Base-by-base conservation (phyloP, 805 yeast species). In the Barnettozyma sucrosica region DNA sequence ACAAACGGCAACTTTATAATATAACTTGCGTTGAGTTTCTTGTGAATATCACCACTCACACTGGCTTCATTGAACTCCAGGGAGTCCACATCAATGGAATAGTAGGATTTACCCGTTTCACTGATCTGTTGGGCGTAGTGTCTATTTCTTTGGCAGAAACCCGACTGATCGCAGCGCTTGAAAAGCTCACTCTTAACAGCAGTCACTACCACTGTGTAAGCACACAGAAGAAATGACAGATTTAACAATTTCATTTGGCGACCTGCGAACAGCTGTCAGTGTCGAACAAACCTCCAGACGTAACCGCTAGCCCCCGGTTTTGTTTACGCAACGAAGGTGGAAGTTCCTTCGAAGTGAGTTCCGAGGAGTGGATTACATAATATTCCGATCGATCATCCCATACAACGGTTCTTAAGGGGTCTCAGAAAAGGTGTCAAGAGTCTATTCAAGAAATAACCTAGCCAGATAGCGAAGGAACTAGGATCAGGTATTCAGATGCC, bases 91-190 rank as follows among this genome's bases (percentile, higher is more conserved):
- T 75, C 78, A 34, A 76, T 53, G 3, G 70, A 60, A 53, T 77
- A 76, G 26, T 72, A 68, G 1, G 71, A 61, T 19, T 63, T 63
- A 38, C 64, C 66, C 1, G 59, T 52, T 16, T 50, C 45, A 1
- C 41, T 6, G 24, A 58, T 54, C 44, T 57, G 51, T 20, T 37
- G 33, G 1, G 88, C 86, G 60, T 76, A 88, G 48, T 78, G 80
- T 47, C 92, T 70, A 58, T 90, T 87, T 64, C 98, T 75, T 43
- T 74, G 66, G 61, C 98, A 90, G 61, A 90, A 89, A 7, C 96
- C 95, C 16, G 89, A 77, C 57, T 85, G 83, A 6, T 72, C 79
- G 64, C 98, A 90, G 13, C 72, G 78, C 61, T 88, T 86, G 71
- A 89, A 85, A 46, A 88, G 65, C 52, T 81, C 79, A 3, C 76